A percentile compares a stretch with the other conserved stretches of the same genome.
These are phyloP conservation scores for Colletotrichum cereale DNA, from an alignment of 2,329 filamentous ascomycete genomes.

Conservation along the genomic window DNA sequence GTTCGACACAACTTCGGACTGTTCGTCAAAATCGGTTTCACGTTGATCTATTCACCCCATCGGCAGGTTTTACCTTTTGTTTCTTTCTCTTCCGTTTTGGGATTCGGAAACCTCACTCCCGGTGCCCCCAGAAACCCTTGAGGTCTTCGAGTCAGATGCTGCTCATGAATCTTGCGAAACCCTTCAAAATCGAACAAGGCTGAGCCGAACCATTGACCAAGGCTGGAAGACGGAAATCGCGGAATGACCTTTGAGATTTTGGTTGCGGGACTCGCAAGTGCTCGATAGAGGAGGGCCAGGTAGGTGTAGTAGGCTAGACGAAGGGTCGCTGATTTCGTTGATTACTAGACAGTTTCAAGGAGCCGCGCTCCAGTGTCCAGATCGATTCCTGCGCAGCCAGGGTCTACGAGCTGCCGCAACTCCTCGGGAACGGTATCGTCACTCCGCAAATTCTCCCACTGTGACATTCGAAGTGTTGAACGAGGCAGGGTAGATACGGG, in stretches of 20 bases:
- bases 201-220: slow-evolving; percentile 50
- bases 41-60: background rate
- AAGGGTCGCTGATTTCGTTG: slow-evolving; percentile 48
- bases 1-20: background rate
- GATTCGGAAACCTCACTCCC: slow-evolving; percentile 48
- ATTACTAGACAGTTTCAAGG: slow-evolving; percentile 39
- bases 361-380: slow-evolving; percentile 54
- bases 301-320: slow-evolving; percentile 58
- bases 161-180: slow-evolving; percentile 54
- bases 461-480: slow-evolving; percentile 55
- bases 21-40: background rate
- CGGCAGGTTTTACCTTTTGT: background rate
- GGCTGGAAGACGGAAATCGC: slow-evolving; percentile 51
- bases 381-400: slow-evolving; percentile 48
- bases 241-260: slow-evolving; percentile 54
- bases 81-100: background rate
- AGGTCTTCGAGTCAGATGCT: slow-evolving; percentile 51
- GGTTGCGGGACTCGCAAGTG: slow-evolving; percentile 60
- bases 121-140: slow-evolving; percentile 59
- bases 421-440: slow-evolving; percentile 57
- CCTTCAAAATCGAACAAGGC: slow-evolving; percentile 53
- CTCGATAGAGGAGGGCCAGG: slow-evolving; percentile 57
- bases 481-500: slow-evolving; percentile 55
- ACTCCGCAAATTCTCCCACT: slow-evolving; percentile 56
- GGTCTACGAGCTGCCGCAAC: slow-evolving; percentile 51